Evolutionary conservation across 768 basidiomycete species (phyloP), one percentile per base, ranked within the genome.

Genomic region (Pulveroboletus sp.): DNA sequence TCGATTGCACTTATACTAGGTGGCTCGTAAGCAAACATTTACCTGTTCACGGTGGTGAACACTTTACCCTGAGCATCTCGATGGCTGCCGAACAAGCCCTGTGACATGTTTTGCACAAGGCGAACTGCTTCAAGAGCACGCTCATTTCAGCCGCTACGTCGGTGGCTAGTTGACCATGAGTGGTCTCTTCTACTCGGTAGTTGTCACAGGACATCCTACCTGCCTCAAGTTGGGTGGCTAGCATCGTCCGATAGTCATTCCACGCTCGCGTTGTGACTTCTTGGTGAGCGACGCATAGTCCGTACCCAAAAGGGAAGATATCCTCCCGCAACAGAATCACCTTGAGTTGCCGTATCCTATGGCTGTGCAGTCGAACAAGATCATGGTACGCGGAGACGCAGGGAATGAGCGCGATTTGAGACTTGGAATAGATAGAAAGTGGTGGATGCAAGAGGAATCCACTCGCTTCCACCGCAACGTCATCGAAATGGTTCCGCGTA

Each of bases 271-370:
- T 65, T 1, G 80, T 76, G 36, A 69, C 61, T 26, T 71, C 70
- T 42, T 65, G 66, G 64, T 87, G 85, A 36, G 65, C 61, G n/a
- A 68, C 38, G 62, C 86, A 89, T 51, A 68, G 66, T 4, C 86
- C 83, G 50, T 87, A 88, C 18, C 84, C 83, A 64, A 84, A 81
- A 17, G 86, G 86, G 59, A 88, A 89, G 39, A 88, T 72, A 31
- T 82, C 78, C 59, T 86, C 83, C 18, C 69, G 72, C 35, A 80
- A 60, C 15, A 86, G 61, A 6, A 81, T 66, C 26, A 74, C 71
- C 40, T 76, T 75, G 42, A 88, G 63, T 24, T 71, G 69, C 60
- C 76, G 73, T 31, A 80, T 73, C 44, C 86, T 78, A 50, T 75
- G 66, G 46, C 74, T 72, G 54, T 88, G 86, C 49, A 89, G 67